These are phyloP conservation scores for Fonsecaea erecta DNA, from an alignment of 2,329 filamentous ascomycete species.

Conservation along the genomic window DNA sequence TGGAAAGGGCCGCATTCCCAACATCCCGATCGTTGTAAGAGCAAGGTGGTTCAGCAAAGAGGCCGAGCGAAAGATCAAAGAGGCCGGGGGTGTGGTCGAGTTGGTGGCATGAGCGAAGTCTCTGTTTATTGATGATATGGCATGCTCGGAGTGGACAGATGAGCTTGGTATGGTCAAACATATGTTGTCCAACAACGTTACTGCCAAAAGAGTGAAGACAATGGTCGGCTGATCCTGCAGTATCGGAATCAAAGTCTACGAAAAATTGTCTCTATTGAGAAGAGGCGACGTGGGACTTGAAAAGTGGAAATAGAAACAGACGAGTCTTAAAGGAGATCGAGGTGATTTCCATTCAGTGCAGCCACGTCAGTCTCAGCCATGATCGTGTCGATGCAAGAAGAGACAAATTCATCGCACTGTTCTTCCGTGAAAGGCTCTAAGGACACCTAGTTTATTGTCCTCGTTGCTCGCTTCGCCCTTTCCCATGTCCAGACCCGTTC, in stretches of 20 bases:
- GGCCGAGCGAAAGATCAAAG: constrained; percentile 98
- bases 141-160: constrained; percentile 3
- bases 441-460: neutral
- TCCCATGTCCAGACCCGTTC: neutral
- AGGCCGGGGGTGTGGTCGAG: constrained; percentile 94
- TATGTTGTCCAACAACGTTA: neutral
- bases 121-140: neutral
- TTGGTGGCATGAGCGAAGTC: constrained; percentile 75
- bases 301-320: neutral
- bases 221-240: neutral
- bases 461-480: neutral
- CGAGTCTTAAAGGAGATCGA: neutral
- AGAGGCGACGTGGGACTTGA: neutral
- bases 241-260: neutral
- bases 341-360: neutral
- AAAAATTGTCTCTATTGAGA: neutral
- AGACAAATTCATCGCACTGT: neutral
- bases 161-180: neutral
- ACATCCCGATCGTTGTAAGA: constrained; percentile 91
- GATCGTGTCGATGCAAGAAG: neutral
- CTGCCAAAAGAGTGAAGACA: neutral
- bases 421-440: neutral
- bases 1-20: constrained; percentile 94
- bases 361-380: neutral
- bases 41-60: constrained; percentile 94